Conservation (phyloP, 495 filamentous ascomycete genomes). For the Podospora tetraspora region DNA sequence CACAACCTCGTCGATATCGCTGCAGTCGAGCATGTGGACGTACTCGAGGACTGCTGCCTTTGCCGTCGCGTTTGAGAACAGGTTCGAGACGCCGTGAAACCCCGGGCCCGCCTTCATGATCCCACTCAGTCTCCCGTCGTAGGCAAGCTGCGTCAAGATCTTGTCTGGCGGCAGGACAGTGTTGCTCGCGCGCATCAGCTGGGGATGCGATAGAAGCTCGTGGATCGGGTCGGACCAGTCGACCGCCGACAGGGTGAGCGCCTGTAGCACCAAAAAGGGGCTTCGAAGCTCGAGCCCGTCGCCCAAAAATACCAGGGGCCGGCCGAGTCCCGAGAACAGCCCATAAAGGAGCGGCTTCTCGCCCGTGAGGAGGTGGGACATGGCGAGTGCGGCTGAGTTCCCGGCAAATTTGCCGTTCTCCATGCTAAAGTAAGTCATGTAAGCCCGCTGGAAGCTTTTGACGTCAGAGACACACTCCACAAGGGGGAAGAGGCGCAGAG, state of each 20-base stretch:
- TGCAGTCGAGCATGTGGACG: conserved; percentile 22
- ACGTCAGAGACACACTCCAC: conserved; percentile 1
- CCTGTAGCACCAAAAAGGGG: conserved; percentile 25
- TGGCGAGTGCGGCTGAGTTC: conserved; percentile 21
- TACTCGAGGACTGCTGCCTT: conserved; percentile 25
- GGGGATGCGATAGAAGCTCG: conserved; percentile 23
- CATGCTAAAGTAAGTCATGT: conserved; percentile 34
- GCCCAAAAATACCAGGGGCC: conserved; percentile 25
- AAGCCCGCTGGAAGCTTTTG: conserved; percentile 29
- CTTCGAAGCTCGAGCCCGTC: conserved; percentile 27
- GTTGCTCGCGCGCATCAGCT: conserved; percentile 4
- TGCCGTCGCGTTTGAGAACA: conserved; percentile 18
- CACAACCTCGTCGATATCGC: conserved; percentile 12
- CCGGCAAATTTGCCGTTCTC: conserved; percentile 19
- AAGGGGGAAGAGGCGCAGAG: not conserved
- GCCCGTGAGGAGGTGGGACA: conserved; percentile 22
- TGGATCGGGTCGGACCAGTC: conserved; percentile 22
- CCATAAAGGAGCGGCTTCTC: conserved; percentile 25
- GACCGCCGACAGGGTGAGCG: conserved; percentile 23
- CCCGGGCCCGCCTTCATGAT: conserved; percentile 28
- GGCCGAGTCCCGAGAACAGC: conserved; percentile 25
- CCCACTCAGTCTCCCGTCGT: conserved; percentile 27
- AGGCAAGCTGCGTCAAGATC: conserved; percentile 20
- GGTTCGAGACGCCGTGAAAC: conserved; percentile 16
- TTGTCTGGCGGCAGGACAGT: conserved; percentile 15